Percentiles rank a stretch among this genome's conserved stretches.
Conservation (phyloP, 1,284 basidiomycete genomes). For the Naganishia albida region DNA sequence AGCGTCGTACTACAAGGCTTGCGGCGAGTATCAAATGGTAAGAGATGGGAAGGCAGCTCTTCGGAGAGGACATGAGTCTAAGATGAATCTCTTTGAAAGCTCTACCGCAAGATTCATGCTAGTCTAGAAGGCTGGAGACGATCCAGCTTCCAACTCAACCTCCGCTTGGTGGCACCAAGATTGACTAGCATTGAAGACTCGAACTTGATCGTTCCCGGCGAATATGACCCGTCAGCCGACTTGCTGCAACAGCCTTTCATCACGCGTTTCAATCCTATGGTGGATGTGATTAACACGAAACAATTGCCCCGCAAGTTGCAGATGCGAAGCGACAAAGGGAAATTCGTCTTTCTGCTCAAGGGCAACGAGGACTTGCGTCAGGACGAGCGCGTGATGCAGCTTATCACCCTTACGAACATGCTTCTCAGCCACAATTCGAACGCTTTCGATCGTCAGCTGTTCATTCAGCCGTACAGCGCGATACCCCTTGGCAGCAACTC, state of each 20-base stretch:
- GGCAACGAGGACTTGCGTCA: slow-evolving; percentile 38
- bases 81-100: slow-evolving; percentile 28
- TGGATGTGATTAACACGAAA: slow-evolving; percentile 42
- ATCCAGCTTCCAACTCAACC: slow-evolving; percentile 43
- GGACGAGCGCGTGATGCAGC: slow-evolving; percentile 52
- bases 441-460: slow-evolving; percentile 46
- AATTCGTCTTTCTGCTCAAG: slow-evolving; percentile 49
- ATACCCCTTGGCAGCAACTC: slow-evolving; percentile 46
- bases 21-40: slow-evolving; percentile 33
- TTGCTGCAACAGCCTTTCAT: slow-evolving; percentile 49
- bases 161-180: slow-evolving; percentile 43
- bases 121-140: slow-evolving; percentile 42
- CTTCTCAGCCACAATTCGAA: slow-evolving; percentile 47
- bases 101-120: slow-evolving; percentile 44
- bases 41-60: background rate
- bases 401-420: slow-evolving; percentile 50
- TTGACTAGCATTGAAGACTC: slow-evolving; percentile 44
- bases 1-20: slow-evolving; percentile 32
- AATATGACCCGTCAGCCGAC: slow-evolving; percentile 45
- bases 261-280: slow-evolving; percentile 40
- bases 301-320: slow-evolving; percentile 45
- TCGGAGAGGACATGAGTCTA: background rate
- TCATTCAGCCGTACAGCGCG: slow-evolving; percentile 38
- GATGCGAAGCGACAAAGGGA: slow-evolving; percentile 40
- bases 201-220: slow-evolving; percentile 48